Percentiles rank a stretch among this genome's conserved stretches.
phyloP scores from a whole-genome alignment of 2,329 filamentous ascomycete species.

The Colletotrichum sp. region DNA sequence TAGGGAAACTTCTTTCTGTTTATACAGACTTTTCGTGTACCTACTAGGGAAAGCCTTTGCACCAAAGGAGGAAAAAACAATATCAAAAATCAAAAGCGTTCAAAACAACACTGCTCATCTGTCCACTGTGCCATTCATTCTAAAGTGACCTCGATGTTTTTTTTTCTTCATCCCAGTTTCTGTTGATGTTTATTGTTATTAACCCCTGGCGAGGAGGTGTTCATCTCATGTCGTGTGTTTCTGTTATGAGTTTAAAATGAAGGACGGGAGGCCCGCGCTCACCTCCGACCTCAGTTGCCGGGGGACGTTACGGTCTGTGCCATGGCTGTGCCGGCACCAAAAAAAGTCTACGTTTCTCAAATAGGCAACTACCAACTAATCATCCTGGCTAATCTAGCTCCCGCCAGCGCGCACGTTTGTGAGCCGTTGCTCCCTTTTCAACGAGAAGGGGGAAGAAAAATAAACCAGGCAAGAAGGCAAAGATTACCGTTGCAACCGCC shows the following conservation, averaged over 20 bases:
- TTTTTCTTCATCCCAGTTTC: background rate
- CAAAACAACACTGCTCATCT: background rate
- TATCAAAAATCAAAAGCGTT: background rate
- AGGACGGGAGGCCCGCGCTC: background rate
- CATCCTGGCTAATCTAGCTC: background rate
- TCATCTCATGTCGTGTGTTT: background rate
- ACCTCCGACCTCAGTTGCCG: background rate
- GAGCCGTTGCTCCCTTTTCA: background rate
- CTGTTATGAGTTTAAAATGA: constrained; percentile 3
- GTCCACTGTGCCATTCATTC: background rate
- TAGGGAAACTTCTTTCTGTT: background rate
- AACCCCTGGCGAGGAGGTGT: background rate
- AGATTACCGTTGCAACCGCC: background rate
- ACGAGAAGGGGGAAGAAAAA: background rate
- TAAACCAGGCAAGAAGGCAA: background rate
- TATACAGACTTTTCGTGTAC: background rate
- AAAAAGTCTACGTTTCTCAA: background rate
- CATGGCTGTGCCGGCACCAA: background rate
- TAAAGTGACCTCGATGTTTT: background rate
- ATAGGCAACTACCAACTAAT: background rate
- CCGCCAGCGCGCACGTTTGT: background rate
- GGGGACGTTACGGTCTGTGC: background rate
- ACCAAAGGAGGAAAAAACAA: background rate
- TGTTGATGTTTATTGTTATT: background rate
- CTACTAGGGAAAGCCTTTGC: background rate